Evolutionary conservation across 768 basidiomycete genomes (phyloP).

Genomic region (Leccinum rimulosum): DNA sequence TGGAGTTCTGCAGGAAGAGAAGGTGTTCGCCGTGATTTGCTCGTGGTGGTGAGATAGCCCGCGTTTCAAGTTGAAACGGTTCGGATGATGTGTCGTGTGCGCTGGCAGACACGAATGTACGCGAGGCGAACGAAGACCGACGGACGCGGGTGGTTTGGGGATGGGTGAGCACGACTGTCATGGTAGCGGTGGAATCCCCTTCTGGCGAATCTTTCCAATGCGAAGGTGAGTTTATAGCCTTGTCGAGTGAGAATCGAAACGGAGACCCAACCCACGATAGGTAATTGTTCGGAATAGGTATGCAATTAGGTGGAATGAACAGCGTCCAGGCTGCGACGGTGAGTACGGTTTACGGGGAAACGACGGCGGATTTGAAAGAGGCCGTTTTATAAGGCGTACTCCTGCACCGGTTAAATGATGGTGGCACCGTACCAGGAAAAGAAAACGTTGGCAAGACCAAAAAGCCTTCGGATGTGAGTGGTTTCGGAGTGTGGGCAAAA

Average conservation of each 20-base stretch:
- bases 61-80: neutral
- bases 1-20: constrained; percentile 31
- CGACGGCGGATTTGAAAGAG: neutral
- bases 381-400: constrained; percentile 2
- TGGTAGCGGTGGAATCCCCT: constrained; percentile 1
- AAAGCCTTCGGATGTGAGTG: constrained; percentile 6
- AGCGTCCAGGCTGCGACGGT: neutral
- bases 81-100: neutral
- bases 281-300: neutral
- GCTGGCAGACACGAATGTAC: neutral
- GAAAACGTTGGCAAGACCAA: neutral
- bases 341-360: constrained; percentile 3
- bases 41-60: neutral
- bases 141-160: constrained; percentile 1
- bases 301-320: constrained; percentile 1
- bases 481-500: neutral
- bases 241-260: neutral
- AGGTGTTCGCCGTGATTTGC: constrained; percentile 11
- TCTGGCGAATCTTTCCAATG: neutral
- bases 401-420: constrained; percentile 16
- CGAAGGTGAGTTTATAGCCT: constrained; percentile 13
- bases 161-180: constrained; percentile 14
- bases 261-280: constrained; percentile 3
- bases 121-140: constrained; percentile 4
- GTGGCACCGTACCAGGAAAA: constrained; percentile 1